Conservation (phyloP, 208 protist genomes). For the Angomonas deanei region DNA sequence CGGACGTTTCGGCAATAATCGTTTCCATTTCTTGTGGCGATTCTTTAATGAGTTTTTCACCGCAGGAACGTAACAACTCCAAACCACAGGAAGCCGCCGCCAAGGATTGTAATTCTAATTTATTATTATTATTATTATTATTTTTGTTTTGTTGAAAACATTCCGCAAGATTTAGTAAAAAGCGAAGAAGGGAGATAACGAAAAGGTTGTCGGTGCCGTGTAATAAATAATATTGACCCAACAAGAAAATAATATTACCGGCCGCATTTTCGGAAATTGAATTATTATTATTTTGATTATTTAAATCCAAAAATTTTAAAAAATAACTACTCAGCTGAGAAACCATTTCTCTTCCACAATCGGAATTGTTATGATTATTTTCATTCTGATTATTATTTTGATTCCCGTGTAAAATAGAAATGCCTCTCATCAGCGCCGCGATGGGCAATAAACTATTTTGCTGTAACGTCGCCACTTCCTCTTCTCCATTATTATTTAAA, state of each 20-base stretch:
- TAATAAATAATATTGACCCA: constrained; percentile 69
- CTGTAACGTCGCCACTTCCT: constrained; percentile 52
- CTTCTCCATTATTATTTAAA: too few species aligned
- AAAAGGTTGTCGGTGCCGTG: constrained; percentile 61
- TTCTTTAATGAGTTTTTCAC: constrained; percentile 80
- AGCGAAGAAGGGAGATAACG: constrained; percentile 44
- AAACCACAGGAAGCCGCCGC: constrained; percentile 55
- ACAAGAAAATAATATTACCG: constrained; percentile 51
- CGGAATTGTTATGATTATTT: too few species aligned
- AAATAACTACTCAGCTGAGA: too few species aligned
- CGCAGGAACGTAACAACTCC: constrained; percentile 63
- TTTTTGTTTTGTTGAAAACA: not conserved
- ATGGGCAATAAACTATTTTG: constrained; percentile 57
- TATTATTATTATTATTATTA: too few species aligned
- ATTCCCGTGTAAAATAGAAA: constrained; percentile 70
- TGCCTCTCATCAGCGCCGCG: constrained; percentile 64
- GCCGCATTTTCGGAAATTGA: constrained; percentile 53
- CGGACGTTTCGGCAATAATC: too few species aligned
- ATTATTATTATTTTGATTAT: too few species aligned
- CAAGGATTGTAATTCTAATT: too few species aligned
- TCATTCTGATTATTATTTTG: too few species aligned
- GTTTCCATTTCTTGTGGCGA: constrained; percentile 49
- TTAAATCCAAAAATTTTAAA: too few species aligned
- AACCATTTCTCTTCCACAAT: too few species aligned
- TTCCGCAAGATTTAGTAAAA: constrained; percentile 21